Percentiles rank a stretch among this genome's conserved stretches.
phyloP scores from a whole-genome alignment of 495 filamentous ascomycete species.

The Trichoderma parareesei region DNA sequence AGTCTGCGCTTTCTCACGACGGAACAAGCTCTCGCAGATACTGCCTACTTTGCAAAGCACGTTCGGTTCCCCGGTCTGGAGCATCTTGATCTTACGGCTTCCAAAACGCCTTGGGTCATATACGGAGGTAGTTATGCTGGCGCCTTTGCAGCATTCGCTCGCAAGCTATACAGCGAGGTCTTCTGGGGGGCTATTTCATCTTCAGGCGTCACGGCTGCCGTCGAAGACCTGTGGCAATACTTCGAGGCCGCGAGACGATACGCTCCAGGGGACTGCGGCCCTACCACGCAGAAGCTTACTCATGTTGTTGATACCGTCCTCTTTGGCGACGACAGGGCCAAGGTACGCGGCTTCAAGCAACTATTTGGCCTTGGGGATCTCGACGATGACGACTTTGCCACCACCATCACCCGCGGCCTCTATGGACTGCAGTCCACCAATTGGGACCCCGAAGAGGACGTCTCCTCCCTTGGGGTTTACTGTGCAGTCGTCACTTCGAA shows the following conservation, averaged over 20 bases:
- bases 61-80: constrained; percentile 59
- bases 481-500: constrained; percentile 49
- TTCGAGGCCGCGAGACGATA: constrained; percentile 56
- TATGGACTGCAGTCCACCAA: constrained; percentile 52
- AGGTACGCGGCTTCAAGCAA: constrained; percentile 44
- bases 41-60: constrained; percentile 61
- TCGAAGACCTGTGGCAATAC: constrained; percentile 66
- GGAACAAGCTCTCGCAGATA: constrained; percentile 65
- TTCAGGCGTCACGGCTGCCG: constrained; percentile 62
- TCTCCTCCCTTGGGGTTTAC: constrained; percentile 46
- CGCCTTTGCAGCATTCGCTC: constrained; percentile 60
- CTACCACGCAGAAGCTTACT: constrained; percentile 45
- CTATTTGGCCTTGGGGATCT: constrained; percentile 51
- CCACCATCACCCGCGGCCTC: constrained; percentile 42
- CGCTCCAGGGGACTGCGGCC: constrained; percentile 43
- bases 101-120: constrained; percentile 53
- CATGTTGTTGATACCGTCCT: constrained; percentile 61
- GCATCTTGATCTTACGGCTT: constrained; percentile 48
- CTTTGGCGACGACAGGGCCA: constrained; percentile 38
- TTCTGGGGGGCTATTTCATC: constrained; percentile 64
- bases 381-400: constrained; percentile 56
- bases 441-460: constrained; percentile 59
- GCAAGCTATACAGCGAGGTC: constrained; percentile 58
- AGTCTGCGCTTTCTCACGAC: constrained; percentile 68
- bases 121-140: constrained; percentile 74